A percentile compares a stretch with the other conserved stretches of the same genome.
phyloP scores from a whole-genome alignment of 441 rosid species.

The Erysimum cheiri region DNA sequence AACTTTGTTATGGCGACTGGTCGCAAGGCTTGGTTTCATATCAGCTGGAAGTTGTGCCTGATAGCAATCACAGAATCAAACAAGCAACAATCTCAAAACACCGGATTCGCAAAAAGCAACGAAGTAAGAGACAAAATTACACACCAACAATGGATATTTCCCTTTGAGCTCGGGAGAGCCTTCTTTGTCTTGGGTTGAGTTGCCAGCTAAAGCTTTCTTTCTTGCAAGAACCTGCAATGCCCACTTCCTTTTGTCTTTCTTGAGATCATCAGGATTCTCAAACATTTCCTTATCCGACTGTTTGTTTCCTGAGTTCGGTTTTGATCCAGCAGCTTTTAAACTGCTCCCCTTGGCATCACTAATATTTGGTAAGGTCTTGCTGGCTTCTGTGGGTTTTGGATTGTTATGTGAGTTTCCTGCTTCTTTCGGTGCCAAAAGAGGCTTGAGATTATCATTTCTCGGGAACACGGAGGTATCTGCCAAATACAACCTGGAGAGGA shows the following conservation, averaged over 20 bases:
- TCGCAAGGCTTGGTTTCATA: slow-evolving; percentile 83
- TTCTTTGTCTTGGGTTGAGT: slow-evolving; percentile 56
- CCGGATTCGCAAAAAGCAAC: slow-evolving; percentile 21
- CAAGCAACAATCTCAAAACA: slow-evolving; percentile 35
- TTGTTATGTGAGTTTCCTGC: slow-evolving; percentile 50
- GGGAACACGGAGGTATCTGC: slow-evolving; percentile 99
- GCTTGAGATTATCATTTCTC: slow-evolving; percentile 84
- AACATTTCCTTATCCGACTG: slow-evolving; percentile 51
- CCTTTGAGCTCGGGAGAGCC: slow-evolving; percentile 71
- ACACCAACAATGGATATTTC: slow-evolving; percentile 84
- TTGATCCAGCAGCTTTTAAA: slow-evolving; percentile 54
- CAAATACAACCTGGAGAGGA: slow-evolving; percentile 92
- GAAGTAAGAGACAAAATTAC: slow-evolving; percentile 39
- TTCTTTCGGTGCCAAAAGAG: slow-evolving; percentile 62
- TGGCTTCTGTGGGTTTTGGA: slow-evolving; percentile 48
- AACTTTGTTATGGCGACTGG: slow-evolving; percentile 81
- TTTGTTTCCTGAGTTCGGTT: slow-evolving; percentile 49
- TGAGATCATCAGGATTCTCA: slow-evolving; percentile 61
- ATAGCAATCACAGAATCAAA: slow-evolving; percentile 41
- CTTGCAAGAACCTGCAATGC: slow-evolving; percentile 97
- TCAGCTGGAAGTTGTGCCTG: slow-evolving; percentile 93
- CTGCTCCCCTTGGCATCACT: slow-evolving; percentile 52
- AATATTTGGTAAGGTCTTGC: slow-evolving; percentile 50
- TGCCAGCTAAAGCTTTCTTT: slow-evolving; percentile 69
- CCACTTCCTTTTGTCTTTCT: slow-evolving; percentile 92